Conservation (phyloP, 2,329 filamentous ascomycete species). For the Pestalotiopsis sp. region DNA sequence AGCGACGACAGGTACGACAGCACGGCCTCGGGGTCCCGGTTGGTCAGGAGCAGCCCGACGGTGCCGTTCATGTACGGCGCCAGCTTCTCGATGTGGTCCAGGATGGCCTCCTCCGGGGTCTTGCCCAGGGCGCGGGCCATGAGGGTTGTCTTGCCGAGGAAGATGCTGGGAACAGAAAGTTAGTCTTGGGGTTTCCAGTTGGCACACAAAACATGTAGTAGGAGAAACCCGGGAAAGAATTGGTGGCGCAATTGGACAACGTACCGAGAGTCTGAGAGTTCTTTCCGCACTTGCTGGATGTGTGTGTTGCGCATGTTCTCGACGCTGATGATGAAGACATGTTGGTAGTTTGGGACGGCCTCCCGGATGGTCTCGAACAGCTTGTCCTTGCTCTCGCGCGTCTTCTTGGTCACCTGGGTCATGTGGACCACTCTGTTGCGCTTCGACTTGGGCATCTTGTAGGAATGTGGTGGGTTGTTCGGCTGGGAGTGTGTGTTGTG, state of each 20-base stretch:
- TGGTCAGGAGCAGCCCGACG: slow-evolving; percentile 89
- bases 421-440: slow-evolving; percentile 87
- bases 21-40: slow-evolving; percentile 70
- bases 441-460: slow-evolving; percentile 92
- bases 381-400: slow-evolving; percentile 85
- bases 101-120: slow-evolving; percentile 76
- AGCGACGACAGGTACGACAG: slow-evolving; percentile 73
- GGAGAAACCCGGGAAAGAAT: too few species aligned
- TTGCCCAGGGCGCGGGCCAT: slow-evolving; percentile 93
- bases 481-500: too few species aligned
- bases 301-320: slow-evolving; percentile 99
- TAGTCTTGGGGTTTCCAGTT: slow-evolving; percentile 14
- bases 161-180: slow-evolving; percentile 62
- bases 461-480: slow-evolving; percentile 5
- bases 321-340: slow-evolving; percentile 91
- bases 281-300: slow-evolving; percentile 84
- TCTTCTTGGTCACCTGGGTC: slow-evolving; percentile 90
- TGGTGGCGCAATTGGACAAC: too few species aligned
- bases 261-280: slow-evolving; percentile 83
- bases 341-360: slow-evolving; percentile 80
- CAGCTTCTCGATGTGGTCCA: slow-evolving; percentile 75
- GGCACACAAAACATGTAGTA: too few species aligned
- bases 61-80: slow-evolving; percentile 73
- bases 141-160: slow-evolving; percentile 99
- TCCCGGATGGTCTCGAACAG: slow-evolving; percentile 89